Evolutionary conservation across 148 eudicot species (phyloP).

Genomic region (Rhododendron vialii): DNA sequence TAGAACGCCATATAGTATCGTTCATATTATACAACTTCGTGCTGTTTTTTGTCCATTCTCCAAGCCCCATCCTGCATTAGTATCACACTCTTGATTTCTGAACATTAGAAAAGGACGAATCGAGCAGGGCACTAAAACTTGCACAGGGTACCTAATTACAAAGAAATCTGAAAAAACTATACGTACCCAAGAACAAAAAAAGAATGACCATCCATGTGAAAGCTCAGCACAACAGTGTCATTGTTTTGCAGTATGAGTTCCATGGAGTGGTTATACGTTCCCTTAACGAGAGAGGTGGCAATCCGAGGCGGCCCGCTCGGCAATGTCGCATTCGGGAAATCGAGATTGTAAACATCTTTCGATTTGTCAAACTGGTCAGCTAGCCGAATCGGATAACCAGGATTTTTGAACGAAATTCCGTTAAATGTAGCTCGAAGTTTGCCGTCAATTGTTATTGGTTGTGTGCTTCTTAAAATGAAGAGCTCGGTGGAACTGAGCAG

Average conservation of each 20-base stretch:
- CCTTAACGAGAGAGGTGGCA: constrained; percentile 65
- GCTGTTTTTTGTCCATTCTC: constrained; percentile 73
- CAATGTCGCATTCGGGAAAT: constrained; percentile 55
- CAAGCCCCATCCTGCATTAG: constrained; percentile 66
- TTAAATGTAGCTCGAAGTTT: constrained; percentile 69
- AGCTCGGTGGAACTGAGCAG: constrained; percentile 51
- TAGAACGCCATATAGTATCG: constrained; percentile 76
- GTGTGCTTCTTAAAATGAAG: constrained; percentile 53
- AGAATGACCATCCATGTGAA: constrained; percentile 86
- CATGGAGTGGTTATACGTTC: constrained; percentile 67
- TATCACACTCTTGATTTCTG: background rate
- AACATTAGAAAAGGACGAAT: too few relatives aligned
- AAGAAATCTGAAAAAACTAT: background rate
- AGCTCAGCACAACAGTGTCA: constrained; percentile 77
- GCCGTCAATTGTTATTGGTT: constrained; percentile 62
- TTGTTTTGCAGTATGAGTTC: constrained; percentile 82
- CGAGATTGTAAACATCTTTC: constrained; percentile 64
- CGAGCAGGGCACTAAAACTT: too few relatives aligned
- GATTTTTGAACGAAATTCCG: constrained; percentile 80
- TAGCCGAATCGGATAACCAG: constrained; percentile 73
- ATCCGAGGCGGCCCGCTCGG: constrained; percentile 40
- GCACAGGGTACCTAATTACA: too few relatives aligned
- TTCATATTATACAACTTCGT: constrained; percentile 61
- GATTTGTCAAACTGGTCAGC: constrained; percentile 57
- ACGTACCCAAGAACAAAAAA: constrained; percentile 93